Conservation (phyloP, 345 rosid species). For the Cardamine occulta region DNA sequence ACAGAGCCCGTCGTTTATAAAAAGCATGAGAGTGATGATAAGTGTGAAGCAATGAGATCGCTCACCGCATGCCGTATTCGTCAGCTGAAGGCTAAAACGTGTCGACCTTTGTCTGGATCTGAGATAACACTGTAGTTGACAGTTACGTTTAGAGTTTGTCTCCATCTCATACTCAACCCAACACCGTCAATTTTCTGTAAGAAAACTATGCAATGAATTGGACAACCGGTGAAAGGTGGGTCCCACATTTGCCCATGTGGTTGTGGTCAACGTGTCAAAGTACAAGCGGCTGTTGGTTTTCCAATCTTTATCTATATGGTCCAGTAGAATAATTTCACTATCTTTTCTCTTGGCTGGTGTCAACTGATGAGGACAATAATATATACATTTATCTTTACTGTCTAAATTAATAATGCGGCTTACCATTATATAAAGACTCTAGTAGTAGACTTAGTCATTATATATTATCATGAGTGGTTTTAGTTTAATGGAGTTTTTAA, state of each 20-base stretch:
- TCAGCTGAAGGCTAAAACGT: constrained; percentile 32
- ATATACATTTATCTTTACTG: constrained; percentile 28
- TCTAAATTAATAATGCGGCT: constrained; percentile 13
- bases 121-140: constrained; percentile 25
- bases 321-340: constrained; percentile 17
- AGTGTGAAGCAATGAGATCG: constrained; percentile 31
- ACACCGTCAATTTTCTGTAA: constrained; percentile 37
- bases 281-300: constrained; percentile 15
- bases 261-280: constrained; percentile 41
- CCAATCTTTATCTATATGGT: constrained; percentile 23
- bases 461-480: neutral
- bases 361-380: constrained; percentile 2
- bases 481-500: constrained; percentile 12
- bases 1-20: neutral
- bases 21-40: constrained; percentile 33
- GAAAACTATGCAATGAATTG: constrained; percentile 18
- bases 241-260: constrained; percentile 30
- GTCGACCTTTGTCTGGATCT: constrained; percentile 28
- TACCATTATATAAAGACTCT: constrained; percentile 33
- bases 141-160: constrained; percentile 36
- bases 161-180: constrained; percentile 32
- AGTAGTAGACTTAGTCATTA: neutral
- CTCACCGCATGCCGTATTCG: constrained; percentile 17
- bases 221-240: constrained; percentile 4
- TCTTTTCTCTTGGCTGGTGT: constrained; percentile 24